Percentiles rank a stretch among this genome's conserved stretches.
Evolutionary conservation across 768 basidiomycete species (phyloP).

Genomic region (Lactarius pseudohatsudake): DNA sequence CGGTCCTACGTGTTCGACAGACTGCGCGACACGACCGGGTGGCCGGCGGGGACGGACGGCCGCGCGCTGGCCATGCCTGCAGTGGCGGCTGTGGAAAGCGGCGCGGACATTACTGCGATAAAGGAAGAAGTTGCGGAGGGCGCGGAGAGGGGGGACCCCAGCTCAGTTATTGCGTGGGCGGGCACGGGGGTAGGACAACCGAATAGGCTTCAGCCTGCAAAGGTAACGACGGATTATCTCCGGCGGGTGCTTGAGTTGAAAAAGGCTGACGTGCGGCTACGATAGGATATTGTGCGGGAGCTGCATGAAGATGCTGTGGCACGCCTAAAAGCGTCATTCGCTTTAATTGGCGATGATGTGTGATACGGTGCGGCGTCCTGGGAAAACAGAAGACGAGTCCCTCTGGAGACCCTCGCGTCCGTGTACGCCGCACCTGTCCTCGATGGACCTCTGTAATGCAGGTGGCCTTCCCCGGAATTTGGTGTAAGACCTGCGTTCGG

Average conservation of each 20-base stretch:
- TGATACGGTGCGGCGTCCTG: constrained; percentile 14
- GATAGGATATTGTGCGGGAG: constrained; percentile 33
- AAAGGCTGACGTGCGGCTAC: constrained; percentile 11
- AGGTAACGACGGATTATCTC: constrained; percentile 27
- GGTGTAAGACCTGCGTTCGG: constrained; percentile 7
- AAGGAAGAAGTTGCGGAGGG: constrained; percentile 31
- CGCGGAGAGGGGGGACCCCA: constrained; percentile 31
- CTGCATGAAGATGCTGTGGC: constrained; percentile 31
- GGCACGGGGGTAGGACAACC: constrained; percentile 38
- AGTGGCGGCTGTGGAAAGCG: constrained; percentile 20
- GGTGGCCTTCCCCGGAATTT: constrained; percentile 1
- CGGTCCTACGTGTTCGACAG: constrained; percentile 39
- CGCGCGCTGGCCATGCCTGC: constrained; percentile 44
- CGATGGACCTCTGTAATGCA: not conserved
- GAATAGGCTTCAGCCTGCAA: constrained; percentile 34
- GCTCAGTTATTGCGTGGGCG: constrained; percentile 37
- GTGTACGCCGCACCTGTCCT: not conserved
- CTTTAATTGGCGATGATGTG: constrained; percentile 14
- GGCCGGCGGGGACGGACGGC: constrained; percentile 41
- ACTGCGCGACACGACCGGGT: constrained; percentile 35
- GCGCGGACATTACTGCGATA: constrained; percentile 13
- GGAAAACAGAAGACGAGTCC: not conserved
- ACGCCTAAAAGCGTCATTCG: constrained; percentile 28
- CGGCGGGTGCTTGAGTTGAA: not conserved
- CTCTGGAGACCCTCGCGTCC: not conserved